Base-by-base conservation (phyloP, 139 green algal species). In the Zygnema cylindricum region DNA sequence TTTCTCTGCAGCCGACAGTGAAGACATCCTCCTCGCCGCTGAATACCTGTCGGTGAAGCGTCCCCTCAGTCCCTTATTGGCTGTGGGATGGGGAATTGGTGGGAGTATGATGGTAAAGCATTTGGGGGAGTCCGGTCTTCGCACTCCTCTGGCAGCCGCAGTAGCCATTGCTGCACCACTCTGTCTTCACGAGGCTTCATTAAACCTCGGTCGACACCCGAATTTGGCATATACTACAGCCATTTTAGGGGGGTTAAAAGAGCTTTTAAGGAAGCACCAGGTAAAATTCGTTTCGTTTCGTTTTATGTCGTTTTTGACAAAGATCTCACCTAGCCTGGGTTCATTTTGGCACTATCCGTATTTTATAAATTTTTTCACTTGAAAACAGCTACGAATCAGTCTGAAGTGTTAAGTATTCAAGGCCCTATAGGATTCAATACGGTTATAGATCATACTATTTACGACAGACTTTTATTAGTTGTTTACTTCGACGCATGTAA, bases 1-100 rank as follows among this genome's bases (percentile, higher is more conserved):
- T 35, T 69, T 84, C 38, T 84, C 77, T 36, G 21, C 77, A 55
- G 40, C 77, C 7, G 77, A 84, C 25, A 84, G 77, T 41, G 77
- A 2, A 35, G 77, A 84, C 77, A 11, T 84, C 32, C 40, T 54
- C 3, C 25, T 84, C 22, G 77, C 77, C 38, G 77, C 77, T 33
- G 55, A 42, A 33, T 63, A 42, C 11, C 77, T 84, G 35, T 49
- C 77, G 7, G 3, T 38, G 7, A 57, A 55, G 38, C 77, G 77
- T 16, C 77, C 77, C 2, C 55, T 36, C 21, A 69, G 77, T 41
- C 77, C 40, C 32, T 22, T 84, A n/a, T 35, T 84, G 16, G 77
- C 38, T 21, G 77, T 54, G 16, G 77, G 77, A 49, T 84, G 77
- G 77, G 77, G 77, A 21, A 7, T 43, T 21, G 77, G 77, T 21